These are phyloP conservation scores for Pseudodiploospora longispora DNA, from an alignment of 2,329 filamentous ascomycete genomes.

Conservation along the genomic window DNA sequence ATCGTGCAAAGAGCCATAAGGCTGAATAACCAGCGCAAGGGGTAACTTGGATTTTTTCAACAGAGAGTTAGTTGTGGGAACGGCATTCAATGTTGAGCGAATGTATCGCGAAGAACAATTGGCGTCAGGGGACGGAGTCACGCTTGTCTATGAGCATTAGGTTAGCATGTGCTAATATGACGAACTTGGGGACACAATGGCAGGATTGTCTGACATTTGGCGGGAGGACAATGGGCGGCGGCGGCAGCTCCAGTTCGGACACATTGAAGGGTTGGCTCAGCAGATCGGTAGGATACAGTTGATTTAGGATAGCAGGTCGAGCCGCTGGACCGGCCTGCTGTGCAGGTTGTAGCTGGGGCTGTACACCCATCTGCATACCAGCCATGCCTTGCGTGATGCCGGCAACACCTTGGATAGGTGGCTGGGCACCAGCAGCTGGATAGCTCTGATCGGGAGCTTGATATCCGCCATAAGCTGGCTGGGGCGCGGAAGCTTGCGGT, in stretches of 20 bases:
- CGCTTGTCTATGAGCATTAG: slow-evolving; percentile 56
- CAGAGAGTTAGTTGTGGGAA: slow-evolving; percentile 84
- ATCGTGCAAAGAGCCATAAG: slow-evolving; percentile 88
- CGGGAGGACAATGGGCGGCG: slow-evolving; percentile 83
- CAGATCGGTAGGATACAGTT: slow-evolving; percentile 86
- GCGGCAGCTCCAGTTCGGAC: slow-evolving; percentile 81
- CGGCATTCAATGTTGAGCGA: slow-evolving; percentile 87
- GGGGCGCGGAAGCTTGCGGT: slow-evolving; percentile 30
- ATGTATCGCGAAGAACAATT: slow-evolving; percentile 94
- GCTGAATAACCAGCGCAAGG: slow-evolving; percentile 92
- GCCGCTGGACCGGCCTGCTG: slow-evolving; percentile 29
- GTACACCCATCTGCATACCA: slow-evolving; percentile 67
- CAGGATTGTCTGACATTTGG: slow-evolving; percentile 62
- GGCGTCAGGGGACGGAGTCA: slow-evolving; percentile 81
- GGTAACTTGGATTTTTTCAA: slow-evolving; percentile 96
- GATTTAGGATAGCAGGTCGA: slow-evolving; percentile 58
- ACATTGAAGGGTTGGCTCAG: slow-evolving; percentile 91
- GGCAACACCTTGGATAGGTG: slow-evolving; percentile 44
- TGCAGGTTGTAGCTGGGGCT: slow-evolving; percentile 38
- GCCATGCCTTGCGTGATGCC: slow-evolving; percentile 80
- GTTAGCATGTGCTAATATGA: slow-evolving; percentile 26
- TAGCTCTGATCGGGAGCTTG: slow-evolving; percentile 55
- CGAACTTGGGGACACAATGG: neutral
- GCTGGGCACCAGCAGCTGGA: slow-evolving; percentile 38
- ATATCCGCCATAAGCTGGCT: slow-evolving; percentile 30